Evolutionary conservation across 83 land plant genomes (phyloP), one percentile per base, ranked within the genome.

Genomic region (Thuja plicata): DNA sequence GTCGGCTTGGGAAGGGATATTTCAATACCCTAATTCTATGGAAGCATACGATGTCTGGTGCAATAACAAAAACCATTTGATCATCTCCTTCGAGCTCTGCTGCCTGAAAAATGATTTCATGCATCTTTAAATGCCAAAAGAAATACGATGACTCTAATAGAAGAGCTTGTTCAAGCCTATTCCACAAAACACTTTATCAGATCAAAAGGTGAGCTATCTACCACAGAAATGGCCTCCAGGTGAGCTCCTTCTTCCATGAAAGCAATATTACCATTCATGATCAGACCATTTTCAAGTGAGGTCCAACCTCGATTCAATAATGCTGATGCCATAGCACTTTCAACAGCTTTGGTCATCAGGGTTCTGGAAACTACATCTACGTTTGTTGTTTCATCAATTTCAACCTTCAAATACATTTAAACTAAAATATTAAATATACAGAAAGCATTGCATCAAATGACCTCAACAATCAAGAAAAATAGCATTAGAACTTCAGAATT

Each of bases 1-100:
- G n/a, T n/a, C n/a, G n/a, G n/a, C n/a, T n/a, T n/a, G n/a, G n/a
- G n/a, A n/a, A n/a, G n/a, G n/a, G n/a, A n/a, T n/a, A n/a, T n/a
- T n/a, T n/a, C n/a, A n/a, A n/a, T n/a, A n/a, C 86, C 86, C 50
- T 84, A 54, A 84, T 15, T 50, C 86, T 84, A 84, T 84, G 86
- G 52, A 50, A 84, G 8, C 86, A 54, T 50, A 84, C 60, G 5
- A 84, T 34, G 21, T 84, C 86, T 84, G 86, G 86, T 84, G 86
- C 86, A 32, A 84, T 35, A 50, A 52, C 30, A 34, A 84, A 84
- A 34, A 84, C 86, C 40, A 84, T 32, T 21, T 34, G 60, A 32
- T 84, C 38, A 8, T 84, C 40, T 84, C 35, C 86, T 32, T 52
- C 86, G 16, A 84, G 55, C 35, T 84, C 57, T 84, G 52, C 35